These are phyloP conservation scores for Cryphonectria nitschkei DNA, from an alignment of 2,329 filamentous ascomycete genomes.

Conservation along the genomic window DNA sequence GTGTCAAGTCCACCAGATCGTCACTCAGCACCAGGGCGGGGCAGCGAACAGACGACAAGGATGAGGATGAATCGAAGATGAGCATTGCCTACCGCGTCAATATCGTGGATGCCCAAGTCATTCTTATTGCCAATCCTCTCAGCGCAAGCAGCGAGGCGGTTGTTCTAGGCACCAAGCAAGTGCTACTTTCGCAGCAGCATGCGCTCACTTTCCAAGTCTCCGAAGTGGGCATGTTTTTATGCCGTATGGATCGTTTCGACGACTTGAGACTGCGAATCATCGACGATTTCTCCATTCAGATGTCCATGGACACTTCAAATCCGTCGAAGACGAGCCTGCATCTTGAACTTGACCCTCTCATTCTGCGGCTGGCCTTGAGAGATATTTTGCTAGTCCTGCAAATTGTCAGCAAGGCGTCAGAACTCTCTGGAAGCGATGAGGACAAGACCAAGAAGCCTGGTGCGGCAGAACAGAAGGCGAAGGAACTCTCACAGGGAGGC, in stretches of 20 bases:
- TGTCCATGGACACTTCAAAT: constrained; percentile 77
- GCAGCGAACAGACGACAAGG: constrained; percentile 23
- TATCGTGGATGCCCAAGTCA: constrained; percentile 93
- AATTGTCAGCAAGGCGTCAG: constrained; percentile 87
- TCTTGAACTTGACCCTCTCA: constrained; percentile 86
- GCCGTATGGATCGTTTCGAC: constrained; percentile 97
- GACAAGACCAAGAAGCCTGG: constrained; percentile 46
- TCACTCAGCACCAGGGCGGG: constrained; percentile 31
- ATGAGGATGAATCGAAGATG: constrained; percentile 56
- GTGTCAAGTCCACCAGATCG: constrained; percentile 39
- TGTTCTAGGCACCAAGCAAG: constrained; percentile 90
- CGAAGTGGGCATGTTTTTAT: constrained; percentile 96
- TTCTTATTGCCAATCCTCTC: constrained; percentile 92
- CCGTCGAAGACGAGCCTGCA: constrained; percentile 75
- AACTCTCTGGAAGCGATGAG: constrained; percentile 70
- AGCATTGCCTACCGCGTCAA: constrained; percentile 88
- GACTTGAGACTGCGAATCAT: constrained; percentile 87
- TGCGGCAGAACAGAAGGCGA: constrained; percentile 58
- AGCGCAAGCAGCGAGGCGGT: constrained; percentile 92
- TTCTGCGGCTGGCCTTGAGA: constrained; percentile 85
- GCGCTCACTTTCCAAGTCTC: constrained; percentile 91
- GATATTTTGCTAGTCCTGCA: constrained; percentile 95
- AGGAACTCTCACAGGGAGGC: constrained; percentile 54
- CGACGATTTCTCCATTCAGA: constrained; percentile 91
- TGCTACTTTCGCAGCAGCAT: constrained; percentile 91